Evolutionary conservation across 108 stramenopile species (phyloP), one percentile per base, ranked within the genome.

Genomic region (Skeletonema potamos): DNA sequence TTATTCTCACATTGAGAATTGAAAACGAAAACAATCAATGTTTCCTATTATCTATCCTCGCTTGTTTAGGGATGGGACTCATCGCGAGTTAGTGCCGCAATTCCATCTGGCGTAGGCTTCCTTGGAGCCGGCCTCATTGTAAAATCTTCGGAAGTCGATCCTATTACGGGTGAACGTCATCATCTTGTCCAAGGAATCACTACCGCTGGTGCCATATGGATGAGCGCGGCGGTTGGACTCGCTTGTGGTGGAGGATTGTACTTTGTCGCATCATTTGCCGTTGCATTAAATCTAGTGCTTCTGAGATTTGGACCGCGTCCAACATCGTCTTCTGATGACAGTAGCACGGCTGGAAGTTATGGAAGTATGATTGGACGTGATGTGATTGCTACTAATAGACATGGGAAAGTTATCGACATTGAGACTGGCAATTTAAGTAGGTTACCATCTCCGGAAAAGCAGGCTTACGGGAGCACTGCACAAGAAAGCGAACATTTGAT

Each of bases 101-200:
- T 95, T 68, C 91, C 94, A 17, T 86, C 86, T 0, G 94, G 94
- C 3, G 94, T 95, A 11, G 94, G 94, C n/a, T 95, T 95, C 64
- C 73, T 95, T 26, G 94, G 94, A 0, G 87, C 90, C 26, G 94
- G 87, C 3, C 70, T 92, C 26, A 95, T 95, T 61, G 89, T 89
- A 56, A 95, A 95, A 68, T 41, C 73, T 11, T 72, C 84, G 44
- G 73, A 85, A 30, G 66, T 80, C 32, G 83, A 88, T 17, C 81
- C 72, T 6, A 62, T 64, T 15, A 68, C 55, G 9, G 84, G 84
- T 5, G 85, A 77, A 61, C 43, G 46, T 17, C 84, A 74, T 72
- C 84, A 90, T 29, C 76, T 84, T 18, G 89, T 93, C 10, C 87
- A 90, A 69, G 92, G 92, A 8, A 80, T 93, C 22, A 93, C 87